Evolutionary conservation across 129 eudicot genomes (phyloP).

Genomic region (Centella asiatica): DNA sequence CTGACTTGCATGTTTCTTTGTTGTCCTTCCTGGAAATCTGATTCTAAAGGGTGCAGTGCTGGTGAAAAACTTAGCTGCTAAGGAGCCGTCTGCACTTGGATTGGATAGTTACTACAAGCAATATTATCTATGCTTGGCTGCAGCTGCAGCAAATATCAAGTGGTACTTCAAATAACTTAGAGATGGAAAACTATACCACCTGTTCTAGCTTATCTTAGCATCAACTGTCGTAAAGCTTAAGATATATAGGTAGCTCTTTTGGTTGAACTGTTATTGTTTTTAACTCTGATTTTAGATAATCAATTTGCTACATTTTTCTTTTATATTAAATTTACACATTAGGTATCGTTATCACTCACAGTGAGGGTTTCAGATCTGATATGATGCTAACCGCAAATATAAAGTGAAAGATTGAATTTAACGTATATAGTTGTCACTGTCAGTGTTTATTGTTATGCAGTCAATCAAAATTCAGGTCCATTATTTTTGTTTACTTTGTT

Average conservation of each 20-base stretch:
- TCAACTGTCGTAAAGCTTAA: too few relatives aligned
- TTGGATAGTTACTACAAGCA: slow-evolving; percentile 94
- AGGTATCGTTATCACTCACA: too few relatives aligned
- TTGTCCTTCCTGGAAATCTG: slow-evolving; percentile 14
- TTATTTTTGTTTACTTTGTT: too few relatives aligned
- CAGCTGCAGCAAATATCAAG: slow-evolving; percentile 94
- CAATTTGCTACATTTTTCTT: too few relatives aligned
- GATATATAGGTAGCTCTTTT: too few relatives aligned
- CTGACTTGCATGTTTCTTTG: slow-evolving; percentile 19
- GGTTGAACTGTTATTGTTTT: too few relatives aligned
- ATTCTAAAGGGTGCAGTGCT: slow-evolving; percentile 68
- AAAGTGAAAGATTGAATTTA: neutral
- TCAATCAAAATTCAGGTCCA: neutral
- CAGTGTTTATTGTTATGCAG: too few relatives aligned
- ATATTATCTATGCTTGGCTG: slow-evolving; percentile 95
- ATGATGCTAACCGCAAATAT: neutral
- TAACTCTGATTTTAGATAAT: too few relatives aligned
- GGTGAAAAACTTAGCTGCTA: slow-evolving; percentile 73
- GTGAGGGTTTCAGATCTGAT: neutral
- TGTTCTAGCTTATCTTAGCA: too few relatives aligned
- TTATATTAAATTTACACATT: too few relatives aligned
- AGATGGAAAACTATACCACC: slow-evolving; percentile 8
- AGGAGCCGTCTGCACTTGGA: slow-evolving; percentile 95
- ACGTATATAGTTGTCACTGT: neutral
- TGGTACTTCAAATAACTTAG: slow-evolving; percentile 45